These are phyloP conservation scores for Fraxinus americana DNA, from an alignment of 257 asterid species.

Conservation along the genomic window DNA sequence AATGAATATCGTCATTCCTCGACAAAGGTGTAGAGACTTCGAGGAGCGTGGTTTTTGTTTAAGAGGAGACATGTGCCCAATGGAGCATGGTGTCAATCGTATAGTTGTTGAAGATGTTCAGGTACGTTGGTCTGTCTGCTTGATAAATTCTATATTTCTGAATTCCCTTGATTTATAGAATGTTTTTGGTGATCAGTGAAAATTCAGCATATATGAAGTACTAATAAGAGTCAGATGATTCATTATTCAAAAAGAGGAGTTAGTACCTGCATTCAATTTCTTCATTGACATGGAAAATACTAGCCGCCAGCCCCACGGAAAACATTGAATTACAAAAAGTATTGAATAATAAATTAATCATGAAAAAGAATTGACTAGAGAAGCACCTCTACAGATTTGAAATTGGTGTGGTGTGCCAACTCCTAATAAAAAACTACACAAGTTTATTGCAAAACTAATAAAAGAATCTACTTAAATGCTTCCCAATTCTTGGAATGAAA, in stretches of 20 bases:
- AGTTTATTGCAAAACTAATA: not conserved
- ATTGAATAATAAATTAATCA: not conserved
- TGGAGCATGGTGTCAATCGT: constrained; percentile 98
- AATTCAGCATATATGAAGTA: not conserved
- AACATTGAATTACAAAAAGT: not conserved
- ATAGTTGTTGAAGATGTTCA: constrained; percentile 98
- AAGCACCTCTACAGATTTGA: not conserved
- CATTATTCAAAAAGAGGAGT: not conserved
- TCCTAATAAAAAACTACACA: not conserved
- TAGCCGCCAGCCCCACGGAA: constrained; percentile 12
- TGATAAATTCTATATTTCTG: not conserved
- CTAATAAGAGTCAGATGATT: constrained; percentile 12
- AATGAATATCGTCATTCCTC: constrained; percentile 64
- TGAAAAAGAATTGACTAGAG: not conserved
- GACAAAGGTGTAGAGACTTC: constrained; percentile 92
- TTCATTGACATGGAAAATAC: constrained; percentile 6
- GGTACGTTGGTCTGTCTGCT: constrained; percentile 49
- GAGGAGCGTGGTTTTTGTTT: constrained; percentile 99
- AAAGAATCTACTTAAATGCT: not conserved
- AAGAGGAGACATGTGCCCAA: constrained; percentile 98
- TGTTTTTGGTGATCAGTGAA: not conserved
- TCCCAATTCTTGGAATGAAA: not conserved
- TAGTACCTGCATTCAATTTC: not conserved
- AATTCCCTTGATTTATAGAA: constrained; percentile 4
- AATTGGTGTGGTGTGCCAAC: not conserved